Evolutionary conservation across 331 rosid species (phyloP).

Genomic region (Telfairia occidentalis): DNA sequence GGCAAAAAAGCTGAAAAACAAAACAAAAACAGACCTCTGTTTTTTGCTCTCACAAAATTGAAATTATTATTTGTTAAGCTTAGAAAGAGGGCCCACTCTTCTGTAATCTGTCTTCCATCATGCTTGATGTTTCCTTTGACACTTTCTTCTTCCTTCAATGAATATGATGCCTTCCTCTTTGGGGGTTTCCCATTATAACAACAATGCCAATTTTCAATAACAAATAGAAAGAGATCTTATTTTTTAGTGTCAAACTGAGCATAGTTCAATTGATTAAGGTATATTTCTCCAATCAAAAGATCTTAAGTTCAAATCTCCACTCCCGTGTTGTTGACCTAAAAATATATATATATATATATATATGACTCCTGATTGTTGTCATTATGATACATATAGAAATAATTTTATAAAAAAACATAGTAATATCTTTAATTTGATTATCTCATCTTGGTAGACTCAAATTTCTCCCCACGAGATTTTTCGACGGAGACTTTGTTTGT

Average conservation of each 20-base stretch:
- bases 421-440: neutral
- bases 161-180: neutral
- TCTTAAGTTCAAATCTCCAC: no score
- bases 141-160: conserved; percentile 4
- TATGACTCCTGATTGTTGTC: no score
- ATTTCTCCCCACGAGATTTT: neutral
- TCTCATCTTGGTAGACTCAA: neutral
- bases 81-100: neutral
- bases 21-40: neutral
- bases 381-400: no score
- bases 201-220: neutral
- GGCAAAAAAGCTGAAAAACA: neutral
- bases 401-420: neutral
- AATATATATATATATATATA: no score
- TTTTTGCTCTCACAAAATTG: neutral
- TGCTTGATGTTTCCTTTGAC: conserved; percentile 10
- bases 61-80: neutral
- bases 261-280: no score
- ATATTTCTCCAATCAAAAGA: no score
- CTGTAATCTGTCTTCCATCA: neutral
- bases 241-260: no score
- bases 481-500: neutral
- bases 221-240: no score
- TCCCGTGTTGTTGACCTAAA: no score
- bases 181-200: neutral